Base-by-base conservation (phyloP, 306 rosid genomes). In the Casuarina cunninghamiana region DNA sequence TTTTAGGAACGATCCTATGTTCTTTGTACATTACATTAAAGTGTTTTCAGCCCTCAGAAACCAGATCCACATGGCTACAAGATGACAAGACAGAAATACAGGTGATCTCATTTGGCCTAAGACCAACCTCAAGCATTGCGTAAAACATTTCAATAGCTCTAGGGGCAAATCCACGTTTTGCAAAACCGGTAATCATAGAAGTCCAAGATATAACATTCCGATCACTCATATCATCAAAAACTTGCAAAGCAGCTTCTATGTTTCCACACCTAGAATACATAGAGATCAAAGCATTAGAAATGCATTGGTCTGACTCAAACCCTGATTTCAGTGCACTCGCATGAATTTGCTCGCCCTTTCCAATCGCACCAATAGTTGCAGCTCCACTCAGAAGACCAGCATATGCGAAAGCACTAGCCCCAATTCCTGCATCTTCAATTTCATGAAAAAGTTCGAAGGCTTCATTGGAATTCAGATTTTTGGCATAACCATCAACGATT, bases 201-300 rank as follows among this genome's bases (percentile, higher is more conserved):
- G 90, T 90, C 92, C 94, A 90, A 53, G 92, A 86, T 78, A 90
- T 79, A 69, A 90, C 89, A 77, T 90, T 88, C 69, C 63, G 73
- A 74, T 83, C 57, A 49, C 44, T 72, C 89, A 83, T 88, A 72
- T 81, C 79, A 73, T 71, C 60, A 32, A 90, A 90, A 77, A 83
- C 86, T 68, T 77, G 90, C 53, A 84, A 69, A 75, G 90, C 85
- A 81, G 90, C 84, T 83, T 79, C 89, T 79, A 88, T 81, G 75
- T 83, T 73, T 73, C 89, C 90, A 84, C 92, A 90, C 80, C 86
- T 88, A n/a, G 92, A 88, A 79, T 88, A 90, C 94, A 90, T 86
- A 53, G 89, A 86, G 77, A 90, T 84, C 72, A 88, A 81, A 58
- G 92, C 90, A 84, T 88, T 90, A 77, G 83, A 76, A 51, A 86